Evolutionary conservation across 208 protist species (phyloP), one percentile per base, ranked within the genome.

Genomic region (Acanthamoeba pearcei): DNA sequence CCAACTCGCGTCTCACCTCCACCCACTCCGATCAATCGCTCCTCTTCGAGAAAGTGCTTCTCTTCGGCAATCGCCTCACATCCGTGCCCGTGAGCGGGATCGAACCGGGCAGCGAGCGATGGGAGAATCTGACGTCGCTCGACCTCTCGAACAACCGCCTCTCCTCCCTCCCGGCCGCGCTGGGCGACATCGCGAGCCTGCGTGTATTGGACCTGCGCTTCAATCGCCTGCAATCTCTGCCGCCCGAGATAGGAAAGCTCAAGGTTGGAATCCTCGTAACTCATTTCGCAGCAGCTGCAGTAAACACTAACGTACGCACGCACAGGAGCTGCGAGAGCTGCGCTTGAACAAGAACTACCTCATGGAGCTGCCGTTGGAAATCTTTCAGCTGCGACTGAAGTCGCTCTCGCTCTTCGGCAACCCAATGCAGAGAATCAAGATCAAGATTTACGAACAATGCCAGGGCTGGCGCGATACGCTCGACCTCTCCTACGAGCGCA

Each of bases 371-470:
- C 86, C 86, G 6, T 22, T 78, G 42, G 86, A 92, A n/a, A 53
- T 92, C 8, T 92, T 92, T 35, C 53, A 51, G 60, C 60, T 92
- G 19, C 57, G 66, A 2, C 46, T 92, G n/a, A 92, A 38, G 29
- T 72, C 57, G 2, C 86, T 92, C 60, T 92, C 86, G 17, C 86
- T 92, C 19, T 92, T 92, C 24, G 86, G 86, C 38, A 92, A 92
- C 70, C 86, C 86, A 22, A 92, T 92, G 86, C 57, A 35, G 8
- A 10, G 86, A 17, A 92, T 92, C 15, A 92, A 42, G 66, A 92
- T 92, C 51, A 92, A 78, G 32, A 78, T 92, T 13, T 92, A 92
- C 86, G 86, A 92, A n/a, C 57, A 92, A 24, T 92, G 86, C 49
- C 57, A 92, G 32, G 57, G 66, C 62, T 92, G 86, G 86, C 57